These are phyloP conservation scores for Ambrosiella xylebori DNA, from an alignment of 2,329 filamentous ascomycete species.

Conservation along the genomic window DNA sequence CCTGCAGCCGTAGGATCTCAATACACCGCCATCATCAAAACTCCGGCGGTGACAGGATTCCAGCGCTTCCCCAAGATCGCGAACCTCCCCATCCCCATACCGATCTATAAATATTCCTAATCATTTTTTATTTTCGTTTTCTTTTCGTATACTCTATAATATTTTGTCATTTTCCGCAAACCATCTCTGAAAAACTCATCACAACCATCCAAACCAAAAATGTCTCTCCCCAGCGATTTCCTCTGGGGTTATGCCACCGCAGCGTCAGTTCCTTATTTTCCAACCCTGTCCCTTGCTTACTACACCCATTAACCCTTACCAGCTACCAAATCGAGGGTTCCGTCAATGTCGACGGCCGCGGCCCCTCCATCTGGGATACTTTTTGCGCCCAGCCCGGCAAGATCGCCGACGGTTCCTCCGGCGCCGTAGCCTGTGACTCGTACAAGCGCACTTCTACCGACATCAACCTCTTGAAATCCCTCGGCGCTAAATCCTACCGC, in stretches of 20 bases:
- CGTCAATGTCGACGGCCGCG: conserved; percentile 56
- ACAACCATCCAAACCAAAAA: conserved; percentile 16
- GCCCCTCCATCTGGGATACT: conserved; percentile 76
- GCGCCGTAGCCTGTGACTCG: conserved; percentile 68
- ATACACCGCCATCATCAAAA: too few relatives aligned
- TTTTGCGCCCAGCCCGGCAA: conserved; percentile 70
- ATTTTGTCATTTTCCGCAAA: not conserved
- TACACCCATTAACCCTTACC: not conserved
- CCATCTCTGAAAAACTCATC: not conserved
- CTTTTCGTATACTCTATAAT: not conserved
- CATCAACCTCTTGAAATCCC: conserved; percentile 56
- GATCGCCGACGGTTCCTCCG: conserved; percentile 60
- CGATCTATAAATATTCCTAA: not conserved
- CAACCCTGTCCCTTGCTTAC: not conserved
- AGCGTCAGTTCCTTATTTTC: conserved; percentile 30
- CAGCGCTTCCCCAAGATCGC: too few relatives aligned
- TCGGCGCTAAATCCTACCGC: conserved; percentile 59
- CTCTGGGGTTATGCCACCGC: conserved; percentile 69
- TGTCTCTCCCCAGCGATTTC: conserved; percentile 52
- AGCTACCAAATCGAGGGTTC: conserved; percentile 83
- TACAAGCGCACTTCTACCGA: conserved; percentile 67
- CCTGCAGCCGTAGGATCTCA: too few relatives aligned
- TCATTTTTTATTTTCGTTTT: not conserved
- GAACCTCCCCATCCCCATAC: too few relatives aligned
- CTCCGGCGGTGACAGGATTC: too few relatives aligned